Base-by-base conservation (phyloP, 2,329 filamentous ascomycete genomes). In the Epichloe typhina region DNA sequence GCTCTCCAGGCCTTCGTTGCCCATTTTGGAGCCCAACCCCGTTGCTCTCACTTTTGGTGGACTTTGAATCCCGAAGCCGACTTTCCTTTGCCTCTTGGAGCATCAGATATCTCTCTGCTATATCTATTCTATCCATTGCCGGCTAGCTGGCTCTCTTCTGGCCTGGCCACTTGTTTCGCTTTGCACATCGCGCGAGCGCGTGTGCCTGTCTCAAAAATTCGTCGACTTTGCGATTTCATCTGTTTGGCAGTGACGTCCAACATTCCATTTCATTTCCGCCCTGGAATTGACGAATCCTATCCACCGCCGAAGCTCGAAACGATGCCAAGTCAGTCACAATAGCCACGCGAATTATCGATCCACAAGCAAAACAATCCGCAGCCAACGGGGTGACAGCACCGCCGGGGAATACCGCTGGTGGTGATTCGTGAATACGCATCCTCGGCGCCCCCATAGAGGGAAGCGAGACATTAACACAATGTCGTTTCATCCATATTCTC, bases 401-500 rank as follows among this genome's bases (percentile, higher is more conserved):
- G 40, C 3, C 39, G 13, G 19, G 19, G 21, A 21, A 17, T 23
- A 44, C 46, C n/a, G 12, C 26, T 42, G 47, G 35, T 36, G 31
- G 50, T 38, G 17, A 19, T 19, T 19, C 17, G 17, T 19, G 21
- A 31, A 41, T 19, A 38, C 17, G 31, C 8, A 41, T 37, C 21
- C 36, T 51, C 54, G 53, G 17, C 17, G 17, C 17, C 54, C 53
- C 51, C 50, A 47, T 50, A 56, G 52, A 42, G 56, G 54, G 38
- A 50, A 33, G 55, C 56, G 47, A 56, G 52, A 57, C 52, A 55
- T 58, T 58, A 58, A 61, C 59, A 59, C 47, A 45, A 82, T 79
- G 73, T 78, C 77, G 66, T 72, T 75, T 69, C 74, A 75, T 53
- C 70, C 72, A 56, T 76, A 79, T 62, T 74, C 77, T 50, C 72